These are phyloP conservation scores for Salvia splendens DNA, from an alignment of 257 asterid genomes.

Conservation along the genomic window DNA sequence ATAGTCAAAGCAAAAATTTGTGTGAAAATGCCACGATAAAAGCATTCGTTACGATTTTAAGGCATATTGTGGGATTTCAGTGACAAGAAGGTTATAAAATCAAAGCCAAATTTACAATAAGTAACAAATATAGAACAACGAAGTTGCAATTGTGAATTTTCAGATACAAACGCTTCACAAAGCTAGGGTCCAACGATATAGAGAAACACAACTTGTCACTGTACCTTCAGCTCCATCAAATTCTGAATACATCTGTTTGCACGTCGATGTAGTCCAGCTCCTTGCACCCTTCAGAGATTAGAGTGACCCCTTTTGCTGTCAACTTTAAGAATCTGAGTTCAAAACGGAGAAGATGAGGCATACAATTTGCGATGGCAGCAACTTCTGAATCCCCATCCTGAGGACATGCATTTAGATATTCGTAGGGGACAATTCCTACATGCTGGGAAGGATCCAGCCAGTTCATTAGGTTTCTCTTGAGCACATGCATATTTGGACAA, in stretches of 20 bases:
- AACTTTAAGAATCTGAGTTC: conserved; percentile 68
- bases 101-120: not conserved
- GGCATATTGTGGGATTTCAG: not conserved
- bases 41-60: not conserved
- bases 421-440: conserved; percentile 51
- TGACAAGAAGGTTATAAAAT: not conserved
- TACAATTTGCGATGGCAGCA: conserved; percentile 68
- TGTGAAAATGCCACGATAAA: no score
- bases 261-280: conserved; percentile 67
- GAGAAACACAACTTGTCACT: conserved; percentile 7
- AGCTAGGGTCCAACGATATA: conserved; percentile 16
- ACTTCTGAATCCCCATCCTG: conserved; percentile 88
- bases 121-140: conserved; percentile 1
- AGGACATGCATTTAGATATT: conserved; percentile 71
- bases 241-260: conserved; percentile 75
- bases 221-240: conserved; percentile 44
- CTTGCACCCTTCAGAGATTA: conserved; percentile 63
- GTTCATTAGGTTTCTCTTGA: conserved; percentile 69
- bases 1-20: no score
- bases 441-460: conserved; percentile 78
- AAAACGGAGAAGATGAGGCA: conserved; percentile 68
- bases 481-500: conserved; percentile 50
- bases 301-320: conserved; percentile 65
- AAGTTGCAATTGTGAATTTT: conserved; percentile 7
- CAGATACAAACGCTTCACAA: conserved; percentile 18